phyloP scores from a whole-genome alignment of 176 grass and related monocot genomes.

The Secale cereale region DNA sequence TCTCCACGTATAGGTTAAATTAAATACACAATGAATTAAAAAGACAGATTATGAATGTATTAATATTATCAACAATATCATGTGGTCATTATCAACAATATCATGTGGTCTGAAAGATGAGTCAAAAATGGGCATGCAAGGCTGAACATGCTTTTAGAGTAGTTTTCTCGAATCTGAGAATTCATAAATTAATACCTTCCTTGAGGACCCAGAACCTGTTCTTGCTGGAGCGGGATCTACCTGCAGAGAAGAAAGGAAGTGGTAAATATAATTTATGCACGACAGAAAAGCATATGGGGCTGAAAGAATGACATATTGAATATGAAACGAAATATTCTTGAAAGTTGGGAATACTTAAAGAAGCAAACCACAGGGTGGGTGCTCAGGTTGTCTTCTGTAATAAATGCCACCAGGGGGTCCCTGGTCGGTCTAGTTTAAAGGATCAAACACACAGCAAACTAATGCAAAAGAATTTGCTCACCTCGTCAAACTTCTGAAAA shows the following conservation, averaged over 20 bases:
- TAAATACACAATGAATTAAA: constrained; percentile 6
- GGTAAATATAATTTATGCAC: neutral
- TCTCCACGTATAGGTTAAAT: neutral
- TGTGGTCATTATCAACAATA: neutral
- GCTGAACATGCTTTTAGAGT: neutral
- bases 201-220: constrained; percentile 29
- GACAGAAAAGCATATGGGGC: neutral
- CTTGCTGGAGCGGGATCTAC: constrained; percentile 20
- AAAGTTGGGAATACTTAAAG: neutral
- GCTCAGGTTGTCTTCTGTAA: neutral
- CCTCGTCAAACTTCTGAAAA: constrained; percentile 93
- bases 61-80: neutral
- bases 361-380: neutral
- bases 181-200: constrained; percentile 42
- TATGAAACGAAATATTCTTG: neutral
- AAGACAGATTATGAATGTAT: neutral
- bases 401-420: neutral
- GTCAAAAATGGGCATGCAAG: neutral
- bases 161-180: constrained; percentile 6
- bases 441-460: neutral
- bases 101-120: neutral
- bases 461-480: constrained; percentile 52
- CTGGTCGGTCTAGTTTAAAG: neutral
- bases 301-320: neutral
- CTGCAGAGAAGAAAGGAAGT: constrained; percentile 18